phyloP scores from a whole-genome alignment of 2,329 filamentous ascomycete species.

The Colletotrichum tanaceti region DNA sequence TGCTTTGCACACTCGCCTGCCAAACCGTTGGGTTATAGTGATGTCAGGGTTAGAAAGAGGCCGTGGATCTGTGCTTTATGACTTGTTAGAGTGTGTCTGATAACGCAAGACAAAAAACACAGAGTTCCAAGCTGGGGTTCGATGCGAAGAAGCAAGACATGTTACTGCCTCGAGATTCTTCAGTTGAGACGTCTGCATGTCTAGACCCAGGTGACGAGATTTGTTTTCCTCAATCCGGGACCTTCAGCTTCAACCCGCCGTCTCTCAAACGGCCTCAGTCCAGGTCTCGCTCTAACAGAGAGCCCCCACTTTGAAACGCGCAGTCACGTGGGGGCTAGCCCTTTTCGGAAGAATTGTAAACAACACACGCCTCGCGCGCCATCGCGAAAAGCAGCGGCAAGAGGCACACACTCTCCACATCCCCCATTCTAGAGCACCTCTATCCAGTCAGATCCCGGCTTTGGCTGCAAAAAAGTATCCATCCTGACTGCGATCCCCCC shows the following conservation, averaged over 20 bases:
- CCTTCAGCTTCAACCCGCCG: constrained; percentile 29
- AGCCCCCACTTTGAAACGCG: constrained; percentile 14
- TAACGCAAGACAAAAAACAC: constrained; percentile 18
- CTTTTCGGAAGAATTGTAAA: constrained; percentile 38
- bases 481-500: constrained; percentile 33
- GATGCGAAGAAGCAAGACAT: constrained; percentile 20
- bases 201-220: constrained; percentile 23
- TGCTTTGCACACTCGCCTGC: constrained; percentile 27
- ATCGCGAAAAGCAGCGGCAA: constrained; percentile 33
- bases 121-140: constrained; percentile 1
- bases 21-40: constrained; percentile 37
- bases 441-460: constrained; percentile 23
- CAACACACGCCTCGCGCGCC: constrained; percentile 40
- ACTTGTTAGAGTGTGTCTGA: constrained; percentile 15
- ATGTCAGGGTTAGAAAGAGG: constrained; percentile 34
- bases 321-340: constrained; percentile 37
- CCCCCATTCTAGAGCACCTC: constrained; percentile 26
- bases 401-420: constrained; percentile 18
- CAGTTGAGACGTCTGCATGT: constrained; percentile 38
- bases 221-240: constrained; percentile 35
- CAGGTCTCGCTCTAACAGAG: constrained; percentile 24
- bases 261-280: constrained; percentile 8
- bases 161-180: constrained; percentile 31
- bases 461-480: constrained; percentile 25
- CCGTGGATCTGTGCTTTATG: constrained; percentile 6